phyloP scores from a whole-genome alignment of 169 alveolate species.

The Plasmodium cynomolgi region DNA sequence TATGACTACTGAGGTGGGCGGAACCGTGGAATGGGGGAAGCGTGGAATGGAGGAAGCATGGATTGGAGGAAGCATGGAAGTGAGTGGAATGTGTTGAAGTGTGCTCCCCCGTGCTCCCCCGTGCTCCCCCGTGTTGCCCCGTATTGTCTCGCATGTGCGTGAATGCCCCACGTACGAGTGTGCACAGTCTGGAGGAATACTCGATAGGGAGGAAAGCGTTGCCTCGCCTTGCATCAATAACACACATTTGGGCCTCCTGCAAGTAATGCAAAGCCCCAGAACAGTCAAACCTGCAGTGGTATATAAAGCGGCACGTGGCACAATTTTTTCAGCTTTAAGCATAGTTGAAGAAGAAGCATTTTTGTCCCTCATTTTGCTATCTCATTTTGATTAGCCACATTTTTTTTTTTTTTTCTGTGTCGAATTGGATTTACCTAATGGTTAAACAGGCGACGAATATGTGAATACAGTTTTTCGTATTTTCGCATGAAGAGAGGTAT shows the following conservation, averaged over 20 bases:
- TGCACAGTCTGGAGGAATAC: neutral
- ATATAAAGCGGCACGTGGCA: neutral
- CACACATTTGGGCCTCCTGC: neutral
- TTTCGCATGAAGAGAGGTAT: neutral
- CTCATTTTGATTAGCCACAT: neutral
- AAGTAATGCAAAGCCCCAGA: neutral
- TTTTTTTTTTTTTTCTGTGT: neutral
- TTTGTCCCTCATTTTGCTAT: neutral
- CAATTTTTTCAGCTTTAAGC: neutral
- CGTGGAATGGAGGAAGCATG: too few relatives aligned
- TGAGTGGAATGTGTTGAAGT: neutral
- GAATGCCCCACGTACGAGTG: neutral
- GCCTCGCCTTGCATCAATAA: neutral
- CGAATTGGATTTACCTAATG: neutral
- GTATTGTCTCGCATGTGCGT: neutral
- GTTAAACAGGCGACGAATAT: neutral
- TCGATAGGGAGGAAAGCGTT: neutral
- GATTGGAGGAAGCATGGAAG: neutral
- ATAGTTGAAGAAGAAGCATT: neutral
- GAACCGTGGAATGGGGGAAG: neutral
- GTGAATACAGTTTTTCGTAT: neutral
- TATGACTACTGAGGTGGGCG: slow-evolving; percentile 10
- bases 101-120: neutral
- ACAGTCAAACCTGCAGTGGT: neutral
- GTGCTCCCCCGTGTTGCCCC: neutral